Base-by-base conservation (phyloP, 2,329 filamentous ascomycete species). In the Cephalotrichum gorgonifer region DNA sequence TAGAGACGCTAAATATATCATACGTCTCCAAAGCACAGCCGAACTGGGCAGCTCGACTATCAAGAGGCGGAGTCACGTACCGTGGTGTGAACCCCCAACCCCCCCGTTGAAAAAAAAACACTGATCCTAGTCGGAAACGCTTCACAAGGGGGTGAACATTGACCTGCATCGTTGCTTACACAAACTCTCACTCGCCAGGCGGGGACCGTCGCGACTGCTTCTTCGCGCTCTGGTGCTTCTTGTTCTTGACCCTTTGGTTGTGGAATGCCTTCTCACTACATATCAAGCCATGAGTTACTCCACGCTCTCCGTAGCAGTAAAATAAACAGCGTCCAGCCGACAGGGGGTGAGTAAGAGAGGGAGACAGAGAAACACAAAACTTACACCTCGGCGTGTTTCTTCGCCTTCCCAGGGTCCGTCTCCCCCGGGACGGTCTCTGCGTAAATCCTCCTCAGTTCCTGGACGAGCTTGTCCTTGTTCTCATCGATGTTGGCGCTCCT, bases 401-500 rank as follows among this genome's bases (percentile, higher is more conserved):
- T 65, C 39, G 62, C 65, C 60, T 72, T 78, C 23, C 69, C 66
- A 2, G 56, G 55, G 49, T 65, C 71, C 2, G 74, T 72, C 53
- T 69, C 67, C 2, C 66, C 66, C 0, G 76, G 76, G 2, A 75
- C 70, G 2, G 61, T 61, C 31, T 67, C 65, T 2, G 61, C 59
- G 51, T 76, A 79, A 44, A 79, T 72, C 26, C 63, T 64, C 26
- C 58, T 60, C 11, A 79, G 54, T 58, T 78, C 76, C 3, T 73
- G 64, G 2, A 65, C 52, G 1, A 79, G 62, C 56, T 79, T 75
- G 23, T 60, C 58, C 28, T 65, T 66, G 56, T 81, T 81, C 35
- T 78, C 73, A 1, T 74, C 69, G 9, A 65, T 62, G 55, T 81
- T 81, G 44, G 71, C 68, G 15, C 64, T 63, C 43, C 75, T 66